Evolutionary conservation across 2,329 filamentous ascomycete species (phyloP), one percentile per base, ranked within the genome.

Genomic region (Aschersonia sp.): DNA sequence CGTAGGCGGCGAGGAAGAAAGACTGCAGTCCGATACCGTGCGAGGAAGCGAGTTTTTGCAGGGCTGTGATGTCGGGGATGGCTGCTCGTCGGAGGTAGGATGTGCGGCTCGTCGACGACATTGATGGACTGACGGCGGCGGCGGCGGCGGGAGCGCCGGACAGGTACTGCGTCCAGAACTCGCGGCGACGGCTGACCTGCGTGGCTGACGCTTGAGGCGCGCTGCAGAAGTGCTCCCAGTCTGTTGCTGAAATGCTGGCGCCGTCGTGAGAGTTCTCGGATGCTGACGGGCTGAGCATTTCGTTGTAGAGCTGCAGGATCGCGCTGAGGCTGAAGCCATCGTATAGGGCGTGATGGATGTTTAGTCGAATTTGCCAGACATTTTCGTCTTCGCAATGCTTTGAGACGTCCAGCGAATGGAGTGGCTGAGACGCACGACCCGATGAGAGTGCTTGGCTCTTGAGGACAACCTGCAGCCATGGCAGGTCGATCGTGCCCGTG

Each of bases 291-390:
- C 20, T 20, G 20, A 42, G 4, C 10, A 28, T 42, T n/a, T 42
- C 20, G 40, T 54, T 46, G 30, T 54, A 52, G 7, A 56, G 45
- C 10, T 61, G 58, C 2, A 88, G 66, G 5, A 94, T 65, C 0
- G 73, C 59, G 1, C 81, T 77, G 4, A 96, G 68, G 55, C 85
- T 92, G 51, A 94, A 73, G 5, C 82, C 89, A 60, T 96, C 91
- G 58, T 96, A 97, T 0, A 96, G 70, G 0, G 85, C 85, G 60
- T 97, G 89, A 52, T 95, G 89, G 4, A 96, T 82, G 30, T 70
- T 70, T 4, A 88, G 68, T 2, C 74, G 65, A 4, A 80, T 48
- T 0, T 52, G 41, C 55, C 53, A 50, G 0, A 54, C 52, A 0
- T 52, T 40, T 0, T 52, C 48, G 3, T 53, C 49, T 30, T 31